Evolutionary conservation across 2,329 filamentous ascomycete species (phyloP).

Genomic region (Ophiostoma perfectum): DNA sequence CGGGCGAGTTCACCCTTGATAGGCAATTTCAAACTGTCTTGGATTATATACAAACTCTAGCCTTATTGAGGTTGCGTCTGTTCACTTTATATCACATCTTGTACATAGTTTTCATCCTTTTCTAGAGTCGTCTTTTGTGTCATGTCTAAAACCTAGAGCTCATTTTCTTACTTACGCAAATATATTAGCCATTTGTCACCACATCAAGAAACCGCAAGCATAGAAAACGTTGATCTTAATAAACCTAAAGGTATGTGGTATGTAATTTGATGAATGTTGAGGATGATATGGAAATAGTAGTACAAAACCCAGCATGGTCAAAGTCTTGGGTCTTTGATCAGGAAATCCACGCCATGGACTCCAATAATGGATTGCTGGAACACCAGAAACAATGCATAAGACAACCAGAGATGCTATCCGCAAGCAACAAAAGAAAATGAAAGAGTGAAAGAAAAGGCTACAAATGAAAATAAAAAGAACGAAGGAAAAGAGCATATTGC

Average conservation of each 20-base stretch:
- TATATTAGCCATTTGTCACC: too few species aligned
- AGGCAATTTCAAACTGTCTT: too few species aligned
- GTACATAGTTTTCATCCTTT: background rate
- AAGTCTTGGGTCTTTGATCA: background rate
- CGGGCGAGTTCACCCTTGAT: background rate
- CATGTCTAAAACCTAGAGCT: background rate
- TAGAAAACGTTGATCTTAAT: background rate
- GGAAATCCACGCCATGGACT: background rate
- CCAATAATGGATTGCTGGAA: background rate
- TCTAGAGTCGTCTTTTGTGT: background rate
- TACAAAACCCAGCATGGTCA: background rate
- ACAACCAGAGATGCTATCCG: background rate
- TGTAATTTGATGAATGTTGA: background rate
- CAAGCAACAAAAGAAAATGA: background rate
- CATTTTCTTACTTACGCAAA: too few species aligned
- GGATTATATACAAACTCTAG: too few species aligned
- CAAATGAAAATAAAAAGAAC: background rate
- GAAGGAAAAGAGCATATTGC: background rate
- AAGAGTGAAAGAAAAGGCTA: slow-evolving; percentile 1
- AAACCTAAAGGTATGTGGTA: background rate
- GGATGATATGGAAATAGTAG: background rate
- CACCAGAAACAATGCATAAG: background rate
- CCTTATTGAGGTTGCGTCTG: too few species aligned
- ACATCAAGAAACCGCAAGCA: too few species aligned
- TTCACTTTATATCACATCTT: background rate